Percentiles rank a stretch among this genome's conserved stretches.
Evolutionary conservation across 495 filamentous ascomycete genomes (phyloP).

Genomic region (Saxophila tyrrhenica): DNA sequence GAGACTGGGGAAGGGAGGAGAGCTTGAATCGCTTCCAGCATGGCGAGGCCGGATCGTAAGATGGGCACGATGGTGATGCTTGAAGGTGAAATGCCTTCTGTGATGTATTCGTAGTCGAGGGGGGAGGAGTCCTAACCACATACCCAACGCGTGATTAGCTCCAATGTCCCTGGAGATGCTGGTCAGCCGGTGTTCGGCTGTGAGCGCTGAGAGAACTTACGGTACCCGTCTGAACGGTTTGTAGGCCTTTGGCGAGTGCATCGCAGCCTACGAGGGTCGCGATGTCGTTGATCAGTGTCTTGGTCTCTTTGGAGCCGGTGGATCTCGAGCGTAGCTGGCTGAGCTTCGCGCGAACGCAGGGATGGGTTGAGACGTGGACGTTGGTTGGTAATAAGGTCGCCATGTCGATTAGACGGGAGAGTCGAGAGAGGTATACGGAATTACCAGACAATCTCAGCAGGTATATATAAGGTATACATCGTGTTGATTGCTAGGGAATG

Average conservation of each 20-base stretch:
- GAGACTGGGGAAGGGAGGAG: slow-evolving; percentile 72
- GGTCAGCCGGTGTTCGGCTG: slow-evolving; percentile 12
- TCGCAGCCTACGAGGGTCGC: slow-evolving; percentile 70
- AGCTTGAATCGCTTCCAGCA: slow-evolving; percentile 78
- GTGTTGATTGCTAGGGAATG: no score
- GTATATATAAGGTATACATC: no score
- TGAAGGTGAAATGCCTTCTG: slow-evolving; percentile 45
- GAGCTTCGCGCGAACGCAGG: slow-evolving; percentile 78
- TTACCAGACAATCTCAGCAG: no score
- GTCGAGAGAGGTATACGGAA: no score
- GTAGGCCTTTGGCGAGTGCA: slow-evolving; percentile 58
- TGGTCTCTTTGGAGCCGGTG: slow-evolving; percentile 64
- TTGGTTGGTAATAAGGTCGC: slow-evolving; percentile 44
- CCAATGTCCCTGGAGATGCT: neutral
- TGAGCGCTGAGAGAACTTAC: slow-evolving; percentile 19
- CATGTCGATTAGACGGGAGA: no score
- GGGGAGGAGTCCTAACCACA: slow-evolving; percentile 58
- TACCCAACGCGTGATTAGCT: slow-evolving; percentile 10
- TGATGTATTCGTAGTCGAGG: slow-evolving; percentile 58
- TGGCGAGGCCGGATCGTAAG: slow-evolving; percentile 75
- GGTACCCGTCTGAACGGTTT: slow-evolving; percentile 20
- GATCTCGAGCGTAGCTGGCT: slow-evolving; percentile 67
- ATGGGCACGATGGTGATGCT: slow-evolving; percentile 81
- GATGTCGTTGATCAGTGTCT: slow-evolving; percentile 74
- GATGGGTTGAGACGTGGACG: slow-evolving; percentile 75